These are phyloP conservation scores for Dillenia turbinata DNA, from an alignment of 164 flowering plant species.

Conservation along the genomic window DNA sequence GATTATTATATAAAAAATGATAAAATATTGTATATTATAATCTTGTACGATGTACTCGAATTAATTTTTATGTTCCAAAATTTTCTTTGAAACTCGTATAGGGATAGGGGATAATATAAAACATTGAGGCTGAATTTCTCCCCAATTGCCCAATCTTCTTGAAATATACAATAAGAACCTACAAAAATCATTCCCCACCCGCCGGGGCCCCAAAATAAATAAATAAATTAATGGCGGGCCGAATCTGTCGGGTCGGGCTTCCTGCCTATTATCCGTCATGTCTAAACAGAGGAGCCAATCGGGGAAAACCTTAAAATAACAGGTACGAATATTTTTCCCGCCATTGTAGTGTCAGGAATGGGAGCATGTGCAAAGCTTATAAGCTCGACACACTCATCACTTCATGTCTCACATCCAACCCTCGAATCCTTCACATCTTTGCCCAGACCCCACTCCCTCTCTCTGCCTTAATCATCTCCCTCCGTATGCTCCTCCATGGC, in stretches of 20 bases:
- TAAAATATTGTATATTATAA: too few relatives aligned
- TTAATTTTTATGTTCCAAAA: too few relatives aligned
- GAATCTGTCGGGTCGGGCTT: constrained; percentile 13
- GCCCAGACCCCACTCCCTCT: not conserved
- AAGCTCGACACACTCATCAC: constrained; percentile 23
- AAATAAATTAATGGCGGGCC: too few relatives aligned
- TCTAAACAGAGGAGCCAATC: not conserved
- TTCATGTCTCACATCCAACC: constrained; percentile 22
- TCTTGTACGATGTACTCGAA: too few relatives aligned
- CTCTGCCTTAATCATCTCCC: constrained; percentile 20
- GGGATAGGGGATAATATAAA: too few relatives aligned
- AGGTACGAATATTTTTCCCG: not conserved
- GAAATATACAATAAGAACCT: too few relatives aligned
- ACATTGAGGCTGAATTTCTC: too few relatives aligned
- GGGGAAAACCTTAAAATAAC: too few relatives aligned
- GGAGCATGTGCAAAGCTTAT: constrained; percentile 17
- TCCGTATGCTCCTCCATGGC: constrained; percentile 27
- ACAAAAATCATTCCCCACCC: constrained; percentile 8
- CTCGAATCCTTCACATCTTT: constrained; percentile 22
- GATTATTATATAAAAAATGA: too few relatives aligned
- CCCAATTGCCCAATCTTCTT: too few relatives aligned
- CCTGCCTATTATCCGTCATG: constrained; percentile 3
- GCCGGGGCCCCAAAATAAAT: constrained; percentile 9
- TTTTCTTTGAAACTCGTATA: too few relatives aligned
- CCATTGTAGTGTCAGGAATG: not conserved